Base-by-base conservation (phyloP, 352 stramenopile genomes). In the Globisporangium echinulatum region DNA sequence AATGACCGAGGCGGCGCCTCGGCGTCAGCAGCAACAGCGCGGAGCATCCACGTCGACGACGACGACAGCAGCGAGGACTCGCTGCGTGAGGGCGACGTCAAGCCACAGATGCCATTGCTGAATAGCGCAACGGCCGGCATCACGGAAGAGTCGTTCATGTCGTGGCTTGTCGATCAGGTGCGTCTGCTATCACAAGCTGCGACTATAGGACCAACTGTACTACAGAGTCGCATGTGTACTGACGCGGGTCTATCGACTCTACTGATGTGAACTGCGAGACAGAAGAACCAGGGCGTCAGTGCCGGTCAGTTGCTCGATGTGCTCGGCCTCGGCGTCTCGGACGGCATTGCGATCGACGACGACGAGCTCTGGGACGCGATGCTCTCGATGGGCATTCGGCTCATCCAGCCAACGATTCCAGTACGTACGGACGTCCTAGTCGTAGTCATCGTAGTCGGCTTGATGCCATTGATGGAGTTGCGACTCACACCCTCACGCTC, bases 281-380 rank as follows among this genome's bases (percentile, higher is more conserved):
- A 93, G 70, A 91, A 90, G 53, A 77, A 70, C 7, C 69, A 83
- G 7, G 84, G 84, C 11, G 73, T 87, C 19, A 62, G 63, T 7
- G 77, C 84, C 5, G 69, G 78, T 3, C 75, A 90, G 61, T 85
- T 93, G 79, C 71, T 93, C 10, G 84, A 93, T 62, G 74, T 76
- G 13, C 63, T 93, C n/a, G 84, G 84, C 4, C 61, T 93, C 8
- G 80, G 84, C 19, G 80, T 93, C 17, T 87, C 82, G n/a, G 84
- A 93, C 11, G 82, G 79, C 49, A 69, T 86, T 10, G 84, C 77
- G 1, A 64, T 93, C 54, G 84, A 91, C 53, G 84, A 93, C 37
- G 82, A 91, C 39, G 84, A 93, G 58, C 64, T 93, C 15, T 93
- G 84, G 84, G 79, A 91, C 71, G 82, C 80, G 15, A 91, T 93